phyloP scores from a whole-genome alignment of 2,329 filamentous ascomycete species.

The Fusarium temperatum region DNA sequence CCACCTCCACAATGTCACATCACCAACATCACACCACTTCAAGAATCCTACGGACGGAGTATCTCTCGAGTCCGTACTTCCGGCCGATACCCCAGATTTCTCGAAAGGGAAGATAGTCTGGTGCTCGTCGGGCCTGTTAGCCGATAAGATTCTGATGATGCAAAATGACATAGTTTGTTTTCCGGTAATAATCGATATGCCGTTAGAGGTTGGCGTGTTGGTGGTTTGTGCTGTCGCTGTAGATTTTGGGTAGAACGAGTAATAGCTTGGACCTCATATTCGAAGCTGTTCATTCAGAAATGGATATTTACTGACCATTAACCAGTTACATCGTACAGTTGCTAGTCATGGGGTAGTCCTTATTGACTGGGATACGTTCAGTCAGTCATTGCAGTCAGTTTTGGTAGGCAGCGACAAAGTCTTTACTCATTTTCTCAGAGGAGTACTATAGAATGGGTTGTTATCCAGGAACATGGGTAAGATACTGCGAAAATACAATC shows the following conservation, averaged over 20 bases:
- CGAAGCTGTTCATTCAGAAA: neutral
- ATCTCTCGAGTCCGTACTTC: conserved; percentile 9
- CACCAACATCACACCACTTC: conserved; percentile 2
- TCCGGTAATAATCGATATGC: neutral
- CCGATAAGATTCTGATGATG: neutral
- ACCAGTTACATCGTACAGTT: accelerated
- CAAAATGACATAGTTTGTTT: neutral
- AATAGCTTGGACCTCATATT: neutral
- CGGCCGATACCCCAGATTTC: conserved; percentile 21
- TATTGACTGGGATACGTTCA: accelerated
- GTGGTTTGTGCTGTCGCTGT: neutral
- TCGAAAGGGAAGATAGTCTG: neutral
- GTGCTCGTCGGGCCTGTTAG: neutral
- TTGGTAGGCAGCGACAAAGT: neutral
- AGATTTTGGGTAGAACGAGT: accelerated
- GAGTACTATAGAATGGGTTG: accelerated
- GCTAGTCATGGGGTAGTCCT: neutral
- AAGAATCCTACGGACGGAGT: neutral
- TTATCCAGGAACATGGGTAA: neutral
- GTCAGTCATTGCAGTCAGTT: accelerated
- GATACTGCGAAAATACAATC: neutral
- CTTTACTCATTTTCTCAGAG: neutral
- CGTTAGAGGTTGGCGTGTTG: neutral
- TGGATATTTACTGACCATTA: neutral
- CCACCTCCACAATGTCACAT: neutral